These are phyloP conservation scores for Tranzscheliella williamsii DNA, from an alignment of 1,284 basidiomycete genomes.

Conservation along the genomic window DNA sequence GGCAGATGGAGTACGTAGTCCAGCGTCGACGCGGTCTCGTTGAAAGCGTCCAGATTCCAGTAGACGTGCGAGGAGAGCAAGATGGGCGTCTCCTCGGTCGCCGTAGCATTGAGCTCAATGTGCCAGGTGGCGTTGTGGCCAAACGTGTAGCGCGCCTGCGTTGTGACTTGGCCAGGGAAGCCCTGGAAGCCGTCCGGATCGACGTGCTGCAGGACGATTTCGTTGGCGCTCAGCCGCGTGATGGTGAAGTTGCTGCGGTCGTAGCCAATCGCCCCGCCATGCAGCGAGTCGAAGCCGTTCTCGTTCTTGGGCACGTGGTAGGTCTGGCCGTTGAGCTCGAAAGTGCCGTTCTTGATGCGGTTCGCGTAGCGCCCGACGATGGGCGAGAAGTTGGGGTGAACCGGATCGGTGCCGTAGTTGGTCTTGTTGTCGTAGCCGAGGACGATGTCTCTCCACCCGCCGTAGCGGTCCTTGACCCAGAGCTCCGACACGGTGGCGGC, in stretches of 20 bases:
- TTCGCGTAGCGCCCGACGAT: constrained; percentile 54
- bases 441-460: constrained; percentile 43
- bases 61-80: constrained; percentile 57
- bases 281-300: constrained; percentile 42
- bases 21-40: constrained; percentile 26
- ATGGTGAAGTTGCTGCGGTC: constrained; percentile 47
- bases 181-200: constrained; percentile 57
- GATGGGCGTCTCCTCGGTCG: constrained; percentile 44
- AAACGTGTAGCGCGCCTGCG: constrained; percentile 34
- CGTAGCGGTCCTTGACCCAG: constrained; percentile 50
- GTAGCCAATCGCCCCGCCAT: constrained; percentile 55
- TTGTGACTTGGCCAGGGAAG: constrained; percentile 44
- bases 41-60: constrained; percentile 54
- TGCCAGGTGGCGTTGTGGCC: constrained; percentile 27
- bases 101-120: constrained; percentile 43
- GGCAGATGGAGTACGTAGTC: constrained; percentile 50
- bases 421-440: constrained; percentile 57
- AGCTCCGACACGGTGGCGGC: constrained; percentile 51
- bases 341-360: constrained; percentile 57
- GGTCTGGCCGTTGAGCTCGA: constrained; percentile 39
- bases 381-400: constrained; percentile 55
- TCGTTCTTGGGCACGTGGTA: constrained; percentile 43
- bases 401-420: constrained; percentile 48
- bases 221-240: constrained; percentile 11
- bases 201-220: constrained; percentile 38